phyloP scores from a whole-genome alignment of 176 grass and related monocot genomes.

The Olyra latifolia region DNA sequence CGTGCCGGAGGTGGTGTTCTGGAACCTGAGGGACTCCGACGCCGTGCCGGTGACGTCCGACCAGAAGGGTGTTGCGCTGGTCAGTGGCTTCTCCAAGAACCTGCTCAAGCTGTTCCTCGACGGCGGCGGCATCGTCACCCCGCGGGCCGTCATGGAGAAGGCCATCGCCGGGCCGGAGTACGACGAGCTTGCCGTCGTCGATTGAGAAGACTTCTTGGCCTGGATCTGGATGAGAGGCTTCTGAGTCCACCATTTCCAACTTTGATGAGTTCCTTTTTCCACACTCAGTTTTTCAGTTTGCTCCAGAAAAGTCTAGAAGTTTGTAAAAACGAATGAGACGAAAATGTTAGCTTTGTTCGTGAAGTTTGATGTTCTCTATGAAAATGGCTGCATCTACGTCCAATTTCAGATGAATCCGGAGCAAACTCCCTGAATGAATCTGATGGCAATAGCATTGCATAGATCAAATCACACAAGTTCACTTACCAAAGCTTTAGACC shows the following conservation, averaged over 20 bases:
- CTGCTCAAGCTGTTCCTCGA: slow-evolving; percentile 54
- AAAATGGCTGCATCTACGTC: not conserved
- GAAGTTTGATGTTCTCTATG: not conserved
- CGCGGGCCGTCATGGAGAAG: slow-evolving; percentile 46
- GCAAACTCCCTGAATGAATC: not conserved
- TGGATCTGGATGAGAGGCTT: not conserved
- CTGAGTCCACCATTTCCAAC: slow-evolving; percentile 10
- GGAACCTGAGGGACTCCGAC: slow-evolving; percentile 54
- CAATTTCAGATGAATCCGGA: too few relatives aligned
- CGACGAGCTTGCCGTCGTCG: slow-evolving; percentile 44
- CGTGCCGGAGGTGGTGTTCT: slow-evolving; percentile 68
- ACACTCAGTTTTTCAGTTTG: not conserved
- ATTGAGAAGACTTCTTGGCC: slow-evolving; percentile 16
- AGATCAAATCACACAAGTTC: too few relatives aligned
- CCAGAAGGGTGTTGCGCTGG: slow-evolving; percentile 49
- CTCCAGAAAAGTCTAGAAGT: not conserved
- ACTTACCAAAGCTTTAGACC: too few relatives aligned
- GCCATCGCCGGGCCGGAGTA: slow-evolving; percentile 47
- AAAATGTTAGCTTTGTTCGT: not conserved
- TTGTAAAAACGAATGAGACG: slow-evolving; percentile 10
- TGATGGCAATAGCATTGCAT: too few relatives aligned
- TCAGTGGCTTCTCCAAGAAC: slow-evolving; percentile 71
- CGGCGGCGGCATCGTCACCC: slow-evolving; percentile 18
- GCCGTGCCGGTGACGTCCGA: slow-evolving; percentile 37
- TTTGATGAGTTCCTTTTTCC: not conserved